Evolutionary conservation across 129 eudicot species (phyloP), one percentile per base, ranked within the genome.

Genomic region (Logfia minima): DNA sequence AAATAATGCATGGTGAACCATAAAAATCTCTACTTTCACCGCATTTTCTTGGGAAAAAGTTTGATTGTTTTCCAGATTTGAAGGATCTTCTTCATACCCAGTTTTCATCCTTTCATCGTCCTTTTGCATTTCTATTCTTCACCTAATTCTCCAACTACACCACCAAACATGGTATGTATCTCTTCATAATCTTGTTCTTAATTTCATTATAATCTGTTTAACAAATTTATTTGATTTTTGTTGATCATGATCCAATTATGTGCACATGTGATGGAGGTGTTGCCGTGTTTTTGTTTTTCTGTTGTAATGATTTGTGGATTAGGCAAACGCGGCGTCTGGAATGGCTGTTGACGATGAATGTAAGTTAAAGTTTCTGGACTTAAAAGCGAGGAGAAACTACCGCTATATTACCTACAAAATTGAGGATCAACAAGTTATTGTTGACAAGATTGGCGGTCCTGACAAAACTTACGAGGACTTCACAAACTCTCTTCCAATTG

Each of bases 391-490:
- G 81, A 78, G 96, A 43, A 86, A 73, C 88, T 85, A 88, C 79
- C 93, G 93, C 18, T 92, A 56, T 75, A 78, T 87, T 67, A 80
- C 83, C 71, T 90, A 79, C 88, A 88, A 88, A 82, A 90, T 90
- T 39, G 96, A 84, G 53, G 92, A 76, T 17, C 98, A 90, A 75
- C 77, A 86, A 61, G 98, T 92, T 77, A 85, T 83, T 22, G 85
- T 92, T 63, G 98, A 92, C 77, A 89, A 92, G 89, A 87, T 84
- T 10, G 98, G 96, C 10, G 69, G 85, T 70, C 93, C 93, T 14
- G 83, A 83, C 3, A 84, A 87, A 72, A 87, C 70, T 83, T 92
- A 92, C 70, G 96, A 89, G 3, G 91, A 89, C 80, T 92, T 92
- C 91, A 77, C 91, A 51, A 68, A 71, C 81, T 83, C 96, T 37